Evolutionary conservation across 2,329 filamentous ascomycete species (phyloP).

Genomic region (Colletotrichum sidae): DNA sequence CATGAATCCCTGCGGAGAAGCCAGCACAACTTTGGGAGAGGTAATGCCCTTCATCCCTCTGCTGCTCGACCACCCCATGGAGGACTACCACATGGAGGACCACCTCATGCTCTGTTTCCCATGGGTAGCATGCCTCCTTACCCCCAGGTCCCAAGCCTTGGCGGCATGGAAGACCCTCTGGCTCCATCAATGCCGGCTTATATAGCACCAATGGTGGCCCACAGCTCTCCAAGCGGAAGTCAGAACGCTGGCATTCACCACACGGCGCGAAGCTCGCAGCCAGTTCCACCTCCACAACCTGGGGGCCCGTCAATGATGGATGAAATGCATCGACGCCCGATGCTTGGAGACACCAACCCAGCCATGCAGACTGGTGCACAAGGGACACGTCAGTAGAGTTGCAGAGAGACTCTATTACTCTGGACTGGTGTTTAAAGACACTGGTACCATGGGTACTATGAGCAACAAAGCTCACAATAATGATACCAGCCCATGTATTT

Average conservation of each 20-base stretch:
- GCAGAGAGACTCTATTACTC: too few species aligned
- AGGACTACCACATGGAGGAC: neutral
- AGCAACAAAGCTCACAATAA: too few species aligned
- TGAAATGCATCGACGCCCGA: constrained; percentile 12
- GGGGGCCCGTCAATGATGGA: constrained; percentile 4
- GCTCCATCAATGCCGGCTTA: neutral
- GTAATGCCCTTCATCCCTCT: too few species aligned
- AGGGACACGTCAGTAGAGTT: constrained; percentile 14
- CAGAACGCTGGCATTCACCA: neutral
- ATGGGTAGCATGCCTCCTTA: constrained; percentile 9
- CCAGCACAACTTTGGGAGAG: neutral
- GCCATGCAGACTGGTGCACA: neutral
- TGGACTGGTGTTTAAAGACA: too few species aligned
- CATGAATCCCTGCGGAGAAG: constrained; percentile 15
- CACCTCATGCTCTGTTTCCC: constrained; percentile 3
- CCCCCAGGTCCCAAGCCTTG: constrained; percentile 4
- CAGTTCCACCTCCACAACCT: constrained; percentile 8
- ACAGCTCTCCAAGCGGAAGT: neutral
- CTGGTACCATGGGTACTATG: too few species aligned
- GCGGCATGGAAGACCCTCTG: neutral
- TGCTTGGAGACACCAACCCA: constrained; percentile 1
- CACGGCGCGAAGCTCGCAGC: constrained; percentile 16
- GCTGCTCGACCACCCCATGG: neutral
- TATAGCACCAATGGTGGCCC: neutral
- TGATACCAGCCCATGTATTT: too few species aligned